Base-by-base conservation (phyloP, 2,329 filamentous ascomycete genomes). In the Fusarium irregulare region DNA sequence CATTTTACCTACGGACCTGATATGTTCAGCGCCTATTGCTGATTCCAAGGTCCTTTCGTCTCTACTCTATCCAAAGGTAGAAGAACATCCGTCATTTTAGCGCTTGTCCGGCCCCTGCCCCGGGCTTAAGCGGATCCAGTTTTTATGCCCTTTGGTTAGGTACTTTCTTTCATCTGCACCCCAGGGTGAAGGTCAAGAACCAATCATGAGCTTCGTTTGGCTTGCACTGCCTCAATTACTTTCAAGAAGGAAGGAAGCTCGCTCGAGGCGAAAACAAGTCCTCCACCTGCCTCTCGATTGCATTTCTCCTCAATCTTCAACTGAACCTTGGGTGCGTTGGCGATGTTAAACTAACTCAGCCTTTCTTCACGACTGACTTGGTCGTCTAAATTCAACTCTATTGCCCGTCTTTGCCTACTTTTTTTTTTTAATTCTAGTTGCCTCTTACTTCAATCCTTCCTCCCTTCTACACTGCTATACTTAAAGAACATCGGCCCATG, bases 171-270 rank as follows among this genome's bases (percentile, higher is more conserved):
- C 64, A 49, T 8, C 37, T 44, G 27, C 51, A 59, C 54, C 46
- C 67, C 40, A 23, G 34, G 23, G 48, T 65, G 44, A 49, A 54
- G 27, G 12, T 14, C 21, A 45, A 12, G 5, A 58, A 18, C 68
- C 68, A 71, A 71, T 71, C 64, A 72, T 23, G 21, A 41, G 21
- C 32, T 54, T 32, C 8, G 4, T 23, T 55, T 23, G 20, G n/a
- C 51, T 66, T 72, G 70, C 70, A 72, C 70, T 72, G 70, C 70
- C 70, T 72, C 69, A 66, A 60, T 72, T 25, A 37, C 18, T 37
- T 37, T 30, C 32, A 56, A 49, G 57, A 49, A 62, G 41, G 34
- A 49, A 54, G 64, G 49, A 61, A 64, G 41, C 46, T 51, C 45
- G 32, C 25, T 49, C 47, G 37, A 50, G 64, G 54, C 63, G 57